phyloP scores from a whole-genome alignment of 495 filamentous ascomycete species.

The Bathelium albidoporum region DNA sequence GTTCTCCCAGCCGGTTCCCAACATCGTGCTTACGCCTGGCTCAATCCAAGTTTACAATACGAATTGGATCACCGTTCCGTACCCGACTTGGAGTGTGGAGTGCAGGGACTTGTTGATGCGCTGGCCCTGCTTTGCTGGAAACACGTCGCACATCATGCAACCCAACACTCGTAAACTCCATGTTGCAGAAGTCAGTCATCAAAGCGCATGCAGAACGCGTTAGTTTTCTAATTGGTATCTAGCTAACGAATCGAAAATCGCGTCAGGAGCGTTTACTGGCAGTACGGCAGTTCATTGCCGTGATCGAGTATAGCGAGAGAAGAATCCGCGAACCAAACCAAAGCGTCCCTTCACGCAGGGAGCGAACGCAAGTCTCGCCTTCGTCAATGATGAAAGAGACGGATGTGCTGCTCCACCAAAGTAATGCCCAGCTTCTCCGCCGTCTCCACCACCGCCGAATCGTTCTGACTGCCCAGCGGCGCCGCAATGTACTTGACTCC shows the following conservation, averaged over 20 bases:
- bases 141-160: not conserved
- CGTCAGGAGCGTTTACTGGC: not conserved
- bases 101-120: not conserved
- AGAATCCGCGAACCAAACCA: not conserved
- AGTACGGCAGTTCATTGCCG: not conserved
- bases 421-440: slow-evolving; percentile 84
- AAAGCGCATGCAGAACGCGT: not conserved
- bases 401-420: slow-evolving; percentile 79
- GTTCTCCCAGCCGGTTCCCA: no score
- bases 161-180: not conserved
- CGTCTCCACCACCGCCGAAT: slow-evolving; percentile 77
- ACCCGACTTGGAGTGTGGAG: no score
- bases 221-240: not conserved
- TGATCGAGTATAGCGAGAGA: not conserved
- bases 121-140: not conserved
- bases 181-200: not conserved
- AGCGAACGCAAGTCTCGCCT: not conserved
- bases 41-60: not conserved
- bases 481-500: slow-evolving; percentile 94
- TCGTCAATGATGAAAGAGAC: slow-evolving; percentile 75
- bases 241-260: not conserved
- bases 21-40: no score
- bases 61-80: no score
- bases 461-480: slow-evolving; percentile 88
- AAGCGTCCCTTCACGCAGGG: not conserved